Evolutionary conservation across 306 rosid genomes (phyloP), one percentile per base, ranked within the genome.

Genomic region (Mucuna pruriens): DNA sequence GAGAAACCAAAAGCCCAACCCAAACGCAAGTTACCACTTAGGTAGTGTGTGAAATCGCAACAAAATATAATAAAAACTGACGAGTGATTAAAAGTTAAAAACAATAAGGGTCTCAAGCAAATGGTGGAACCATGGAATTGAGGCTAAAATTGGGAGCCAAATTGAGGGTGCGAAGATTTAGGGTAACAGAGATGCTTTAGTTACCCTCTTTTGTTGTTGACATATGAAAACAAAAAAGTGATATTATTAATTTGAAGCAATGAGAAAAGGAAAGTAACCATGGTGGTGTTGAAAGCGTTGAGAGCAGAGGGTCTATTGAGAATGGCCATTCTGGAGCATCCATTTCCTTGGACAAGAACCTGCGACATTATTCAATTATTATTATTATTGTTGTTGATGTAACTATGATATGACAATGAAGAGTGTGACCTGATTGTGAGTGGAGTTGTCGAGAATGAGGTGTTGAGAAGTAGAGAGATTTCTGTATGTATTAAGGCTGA

Each of bases 251-350:
- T 33, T 33, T 2, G 7, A 10, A 52, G 22, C 0, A 9, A n/a
- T 2, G 23, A 38, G 3, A 6, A n/a, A 26, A 26, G 6, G 4
- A 64, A 6, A 3, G 20, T 6, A 13, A 70, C 86, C 86, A 83
- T 83, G 4, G 20, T 26, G 9, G 87, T 84, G 73, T 79, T 84
- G 67, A 84, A 19, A 16, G 87, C 84, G 34, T 84, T 84, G 65
- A 84, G 87, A 74, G 81, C 25, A 6, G 77, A 73, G 40, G 87
- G 80, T 79, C 81, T 65, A 36, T 79, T 84, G 42, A 84, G 87
- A 45, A 79, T 38, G 3, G 81, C 77, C 58, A 74, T 44, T 66
- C 84, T 74, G 2, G 77, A 73, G 31, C 16, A 73, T 0, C 72
- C 77, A 74, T 79, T 72, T 67, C 72, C 83, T 64, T 72, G 60